These are phyloP conservation scores for Fusarium musae DNA, from an alignment of 2,329 filamentous ascomycete genomes.

Conservation along the genomic window DNA sequence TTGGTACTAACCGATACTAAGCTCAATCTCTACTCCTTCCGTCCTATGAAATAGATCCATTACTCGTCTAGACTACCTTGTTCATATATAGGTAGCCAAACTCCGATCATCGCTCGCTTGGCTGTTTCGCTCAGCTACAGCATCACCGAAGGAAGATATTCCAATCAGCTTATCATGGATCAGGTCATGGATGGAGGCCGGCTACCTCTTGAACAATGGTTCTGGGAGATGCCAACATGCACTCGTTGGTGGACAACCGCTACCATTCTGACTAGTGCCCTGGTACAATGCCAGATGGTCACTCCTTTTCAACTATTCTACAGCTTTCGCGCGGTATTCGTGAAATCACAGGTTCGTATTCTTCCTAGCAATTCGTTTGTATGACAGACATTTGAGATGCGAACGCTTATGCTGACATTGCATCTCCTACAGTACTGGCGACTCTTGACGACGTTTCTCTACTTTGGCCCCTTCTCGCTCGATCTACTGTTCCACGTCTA, in stretches of 20 bases:
- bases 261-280: constrained; percentile 84
- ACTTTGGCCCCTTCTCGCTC: constrained; percentile 93
- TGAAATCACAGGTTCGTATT: constrained; percentile 83
- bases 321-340: constrained; percentile 90
- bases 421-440: constrained; percentile 84
- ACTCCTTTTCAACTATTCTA: constrained; percentile 97
- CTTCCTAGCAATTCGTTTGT: neutral
- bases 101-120: constrained; percentile 15
- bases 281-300: constrained; percentile 93
- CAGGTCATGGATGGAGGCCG: constrained; percentile 70
- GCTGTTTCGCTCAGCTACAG: neutral
- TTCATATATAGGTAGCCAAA: neutral
- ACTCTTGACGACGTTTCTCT: constrained; percentile 94
- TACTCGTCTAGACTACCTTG: neutral
- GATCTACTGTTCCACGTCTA: constrained; percentile 98
- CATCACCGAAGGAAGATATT: neutral
- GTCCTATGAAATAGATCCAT: neutral
- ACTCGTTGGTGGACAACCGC: constrained; percentile 98
- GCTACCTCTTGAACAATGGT: constrained; percentile 94
- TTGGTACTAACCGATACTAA: neutral
- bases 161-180: constrained; percentile 53
- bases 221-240: constrained; percentile 97
- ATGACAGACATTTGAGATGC: neutral
- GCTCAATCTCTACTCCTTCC: neutral
- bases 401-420: constrained; percentile 23